Base-by-base conservation (phyloP, 225 moss, liverwort and hornwort species). In the Rhytidiadelphus loreus region DNA sequence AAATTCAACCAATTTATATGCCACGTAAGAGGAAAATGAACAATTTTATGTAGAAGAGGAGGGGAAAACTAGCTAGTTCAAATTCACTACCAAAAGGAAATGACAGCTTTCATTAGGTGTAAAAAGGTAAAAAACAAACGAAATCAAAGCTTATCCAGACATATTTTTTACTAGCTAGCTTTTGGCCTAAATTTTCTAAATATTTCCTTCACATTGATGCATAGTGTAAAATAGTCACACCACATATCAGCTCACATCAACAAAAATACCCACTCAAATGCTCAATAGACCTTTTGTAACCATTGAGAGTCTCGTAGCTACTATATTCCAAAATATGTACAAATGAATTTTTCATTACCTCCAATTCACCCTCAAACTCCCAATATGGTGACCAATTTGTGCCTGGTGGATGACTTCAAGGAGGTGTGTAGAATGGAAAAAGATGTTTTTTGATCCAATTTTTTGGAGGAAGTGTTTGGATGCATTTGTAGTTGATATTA, bases 31-130 rank as follows among this genome's bases (percentile, higher is more conserved):
- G 14, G 30, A 62, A 62, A 62, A 15, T 32, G 30, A 62, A 16
- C 0, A 1, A 0, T 1, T 32, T 32, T 7, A 29, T 30, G 2
- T 62, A 15, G 7, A 62, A 62, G 3, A 62, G 30, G 62, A 8
- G 16, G 16, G 4, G 0, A 62, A 62, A 62, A 62, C 16, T 62
- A 62, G 16, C 62, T 3, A 30, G 1, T 62, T 62, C 8, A 30
- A 62, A 16, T 62, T 16, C 15, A 62, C 15, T 62, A 30, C 4
- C 4, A 62, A 16, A 61, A 29, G 13, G 16, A 62, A 62, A 16
- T 62, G 62, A 62, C 16, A 0, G 0, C 16, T 30, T 30, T 16
- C 14, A 62, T 30, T 62, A 62, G 4, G 32, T 30, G 61, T 4
- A 62, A 62, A 32, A 62, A 62, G 13, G 7, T 29, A 61, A 61